Percentiles rank a stretch among this genome's conserved stretches.
Conservation (phyloP, 2,329 filamentous ascomycete species). For the Hymenoscyphus fraxineus region DNA sequence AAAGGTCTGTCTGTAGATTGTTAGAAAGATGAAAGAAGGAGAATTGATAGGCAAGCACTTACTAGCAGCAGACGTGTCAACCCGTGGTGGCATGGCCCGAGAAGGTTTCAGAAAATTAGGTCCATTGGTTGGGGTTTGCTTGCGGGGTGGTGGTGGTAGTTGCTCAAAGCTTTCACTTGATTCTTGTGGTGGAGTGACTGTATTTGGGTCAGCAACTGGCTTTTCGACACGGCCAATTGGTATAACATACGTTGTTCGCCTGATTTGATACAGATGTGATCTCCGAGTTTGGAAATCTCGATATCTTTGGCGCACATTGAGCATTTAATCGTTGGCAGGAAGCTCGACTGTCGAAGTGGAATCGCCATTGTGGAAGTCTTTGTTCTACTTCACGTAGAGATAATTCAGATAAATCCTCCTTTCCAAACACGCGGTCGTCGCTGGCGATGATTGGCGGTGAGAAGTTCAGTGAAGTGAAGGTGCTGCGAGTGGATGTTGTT, state of each 20-base stretch:
- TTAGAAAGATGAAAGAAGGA: slow-evolving; percentile 33
- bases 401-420: neutral
- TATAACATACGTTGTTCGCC: slow-evolving; percentile 41
- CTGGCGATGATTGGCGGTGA: neutral
- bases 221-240: neutral
- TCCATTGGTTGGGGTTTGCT: slow-evolving; percentile 25
- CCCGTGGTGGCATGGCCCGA: slow-evolving; percentile 42
- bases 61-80: slow-evolving; percentile 54
- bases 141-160: slow-evolving; percentile 23
- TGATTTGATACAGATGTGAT: slow-evolving; percentile 66
- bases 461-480: neutral
- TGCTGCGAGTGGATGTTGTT: neutral
- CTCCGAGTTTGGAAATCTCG: slow-evolving; percentile 80
- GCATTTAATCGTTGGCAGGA: slow-evolving; percentile 83
- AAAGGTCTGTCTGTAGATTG: slow-evolving; percentile 49
- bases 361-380: slow-evolving; percentile 34
- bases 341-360: slow-evolving; percentile 50
- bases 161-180: slow-evolving; percentile 24
- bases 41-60: slow-evolving; percentile 28
- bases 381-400: slow-evolving; percentile 8
- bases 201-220: slow-evolving; percentile 13
- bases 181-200: slow-evolving; percentile 34
- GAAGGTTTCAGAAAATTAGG: slow-evolving; percentile 36
- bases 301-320: slow-evolving; percentile 75
- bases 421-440: neutral